A percentile compares a stretch with the other conserved stretches of the same genome.
These are phyloP conservation scores for Clonostachys rosea DNA, from an alignment of 2,329 filamentous ascomycete species.

Conservation along the genomic window DNA sequence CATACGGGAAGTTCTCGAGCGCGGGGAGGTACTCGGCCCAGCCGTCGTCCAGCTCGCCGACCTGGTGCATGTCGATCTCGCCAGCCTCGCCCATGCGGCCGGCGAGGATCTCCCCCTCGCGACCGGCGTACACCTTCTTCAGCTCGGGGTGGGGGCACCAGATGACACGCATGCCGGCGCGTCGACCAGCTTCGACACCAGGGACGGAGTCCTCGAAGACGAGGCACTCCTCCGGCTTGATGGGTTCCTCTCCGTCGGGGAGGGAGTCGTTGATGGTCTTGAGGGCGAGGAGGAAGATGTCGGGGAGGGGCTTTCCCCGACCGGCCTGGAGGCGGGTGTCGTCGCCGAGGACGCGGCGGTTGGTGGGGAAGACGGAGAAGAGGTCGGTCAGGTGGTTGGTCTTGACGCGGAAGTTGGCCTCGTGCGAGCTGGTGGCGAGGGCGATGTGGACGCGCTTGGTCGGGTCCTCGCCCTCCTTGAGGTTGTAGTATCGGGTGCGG, in stretches of 20 bases:
- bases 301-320: slow-evolving; percentile 88
- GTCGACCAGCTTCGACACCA: slow-evolving; percentile 83
- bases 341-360: slow-evolving; percentile 80
- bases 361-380: slow-evolving; percentile 60
- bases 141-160: slow-evolving; percentile 87
- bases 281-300: slow-evolving; percentile 88
- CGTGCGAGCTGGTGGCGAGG: slow-evolving; percentile 76
- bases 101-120: slow-evolving; percentile 78
- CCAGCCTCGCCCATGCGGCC: slow-evolving; percentile 70
- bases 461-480: slow-evolving; percentile 14
- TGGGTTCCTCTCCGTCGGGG: slow-evolving; percentile 53
- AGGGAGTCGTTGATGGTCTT: slow-evolving; percentile 77
- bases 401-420: slow-evolving; percentile 72
- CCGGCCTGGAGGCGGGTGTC: slow-evolving; percentile 72
- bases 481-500: slow-evolving; percentile 44
- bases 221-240: slow-evolving; percentile 81
- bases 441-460: slow-evolving; percentile 65
- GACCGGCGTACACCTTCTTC: slow-evolving; percentile 68
- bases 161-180: slow-evolving; percentile 90
- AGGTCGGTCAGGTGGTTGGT: slow-evolving; percentile 55
- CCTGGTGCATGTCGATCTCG: slow-evolving; percentile 45
- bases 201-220: slow-evolving; percentile 96
- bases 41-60: slow-evolving; percentile 54
- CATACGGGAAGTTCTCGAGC: slow-evolving; percentile 52
- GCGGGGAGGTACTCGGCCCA: slow-evolving; percentile 52